These are phyloP conservation scores for Bacidia gigantensis DNA, from an alignment of 495 filamentous ascomycete genomes.

Conservation along the genomic window DNA sequence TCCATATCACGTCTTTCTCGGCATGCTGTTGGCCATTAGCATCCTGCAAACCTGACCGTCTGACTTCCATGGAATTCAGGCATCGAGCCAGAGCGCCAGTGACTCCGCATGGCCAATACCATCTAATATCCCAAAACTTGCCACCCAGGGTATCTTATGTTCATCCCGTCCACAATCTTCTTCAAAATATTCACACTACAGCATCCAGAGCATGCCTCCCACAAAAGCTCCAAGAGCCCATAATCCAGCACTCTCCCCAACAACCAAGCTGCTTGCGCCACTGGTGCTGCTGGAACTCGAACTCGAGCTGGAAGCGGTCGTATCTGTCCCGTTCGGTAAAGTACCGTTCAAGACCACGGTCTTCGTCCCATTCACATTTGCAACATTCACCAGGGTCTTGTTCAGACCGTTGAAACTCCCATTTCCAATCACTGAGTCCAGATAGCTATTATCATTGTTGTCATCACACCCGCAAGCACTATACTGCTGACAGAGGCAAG, in stretches of 20 bases:
- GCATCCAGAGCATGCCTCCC: slow-evolving; percentile 31
- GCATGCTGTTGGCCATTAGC: too few relatives aligned
- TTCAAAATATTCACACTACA: slow-evolving; percentile 17
- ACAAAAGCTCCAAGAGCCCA: slow-evolving; percentile 48
- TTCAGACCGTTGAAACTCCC: slow-evolving; percentile 45
- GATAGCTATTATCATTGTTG: slow-evolving; percentile 45
- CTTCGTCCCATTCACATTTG: slow-evolving; percentile 56
- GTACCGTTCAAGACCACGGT: slow-evolving; percentile 79
- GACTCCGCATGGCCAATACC: not conserved
- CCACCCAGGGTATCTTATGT: not conserved
- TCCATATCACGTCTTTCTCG: too few relatives aligned
- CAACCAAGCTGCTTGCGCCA: slow-evolving; percentile 19
- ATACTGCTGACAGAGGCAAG: slow-evolving; percentile 61
- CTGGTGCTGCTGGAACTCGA: slow-evolving; percentile 18
- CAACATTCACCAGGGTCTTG: slow-evolving; percentile 46
- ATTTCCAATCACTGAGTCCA: slow-evolving; percentile 51
- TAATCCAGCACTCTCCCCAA: slow-evolving; percentile 41
- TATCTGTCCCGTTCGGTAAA: slow-evolving; percentile 70
- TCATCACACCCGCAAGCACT: slow-evolving; percentile 71
- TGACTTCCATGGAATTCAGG: too few relatives aligned
- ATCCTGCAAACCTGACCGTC: too few relatives aligned
- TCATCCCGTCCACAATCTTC: too few relatives aligned
- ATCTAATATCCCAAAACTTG: not conserved
- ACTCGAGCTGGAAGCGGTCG: slow-evolving; percentile 28
- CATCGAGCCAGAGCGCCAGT: too few relatives aligned